phyloP scores from a whole-genome alignment of 2,329 filamentous ascomycete species.

The Cladosporium sp. region DNA sequence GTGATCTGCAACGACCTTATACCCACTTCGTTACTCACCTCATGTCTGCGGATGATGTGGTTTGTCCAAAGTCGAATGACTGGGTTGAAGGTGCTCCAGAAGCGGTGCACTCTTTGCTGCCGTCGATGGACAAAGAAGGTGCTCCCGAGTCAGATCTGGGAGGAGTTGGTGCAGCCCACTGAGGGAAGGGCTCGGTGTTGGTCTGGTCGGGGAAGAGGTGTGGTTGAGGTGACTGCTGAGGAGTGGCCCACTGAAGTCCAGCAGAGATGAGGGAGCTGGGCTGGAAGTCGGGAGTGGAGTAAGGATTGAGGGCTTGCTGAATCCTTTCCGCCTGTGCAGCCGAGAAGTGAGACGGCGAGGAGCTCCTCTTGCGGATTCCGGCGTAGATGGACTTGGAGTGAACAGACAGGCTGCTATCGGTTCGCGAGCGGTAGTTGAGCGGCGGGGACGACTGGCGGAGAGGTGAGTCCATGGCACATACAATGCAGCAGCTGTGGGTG shows the following conservation, averaged over 20 bases:
- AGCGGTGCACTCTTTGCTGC: conserved; percentile 23
- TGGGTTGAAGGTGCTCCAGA: conserved; percentile 19
- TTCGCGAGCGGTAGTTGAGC: conserved; percentile 9
- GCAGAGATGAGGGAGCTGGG: conserved; percentile 9
- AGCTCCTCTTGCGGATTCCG: conserved; percentile 10
- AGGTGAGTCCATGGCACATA: conserved; percentile 13
- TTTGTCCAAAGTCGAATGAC: conserved; percentile 25
- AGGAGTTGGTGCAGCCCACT: conserved; percentile 31
- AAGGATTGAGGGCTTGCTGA: conserved; percentile 4
- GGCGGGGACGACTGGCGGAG: conserved; percentile 8
- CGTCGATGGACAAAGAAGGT: conserved; percentile 27
- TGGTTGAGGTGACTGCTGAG: conserved; percentile 31
- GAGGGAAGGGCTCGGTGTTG: conserved; percentile 24
- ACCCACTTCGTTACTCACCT: conserved; percentile 22
- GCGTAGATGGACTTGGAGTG: conserved; percentile 9
- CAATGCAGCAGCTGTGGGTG: background rate
- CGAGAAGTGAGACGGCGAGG: conserved; percentile 12
- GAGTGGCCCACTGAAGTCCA: conserved; percentile 28
- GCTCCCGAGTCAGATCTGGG: conserved; percentile 32
- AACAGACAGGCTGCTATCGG: conserved; percentile 11
- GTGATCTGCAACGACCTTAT: background rate
- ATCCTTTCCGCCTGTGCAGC: conserved; percentile 10
- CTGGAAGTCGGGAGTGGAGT: conserved; percentile 7
- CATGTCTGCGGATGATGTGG: conserved; percentile 30
- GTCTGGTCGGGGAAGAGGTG: conserved; percentile 22